phyloP scores from a whole-genome alignment of 192 early-diverging fungal species.

The Dispira simplex region DNA sequence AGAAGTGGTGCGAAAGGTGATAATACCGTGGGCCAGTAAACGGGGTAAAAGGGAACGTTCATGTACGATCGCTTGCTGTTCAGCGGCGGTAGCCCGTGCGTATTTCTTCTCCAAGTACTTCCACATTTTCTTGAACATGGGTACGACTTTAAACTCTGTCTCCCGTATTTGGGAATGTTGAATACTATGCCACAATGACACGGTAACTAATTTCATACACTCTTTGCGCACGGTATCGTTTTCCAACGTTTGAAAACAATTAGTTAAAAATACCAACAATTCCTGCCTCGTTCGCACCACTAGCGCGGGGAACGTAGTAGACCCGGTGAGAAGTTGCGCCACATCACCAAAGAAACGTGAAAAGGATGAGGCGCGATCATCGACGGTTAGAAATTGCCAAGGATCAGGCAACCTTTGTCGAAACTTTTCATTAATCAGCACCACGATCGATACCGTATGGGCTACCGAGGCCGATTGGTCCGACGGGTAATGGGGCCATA shows the following conservation, averaged over 20 bases:
- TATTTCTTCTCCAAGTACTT: conserved; percentile 39
- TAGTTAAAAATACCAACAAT: conserved; percentile 61
- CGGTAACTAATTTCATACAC: conserved; percentile 56
- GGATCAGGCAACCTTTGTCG: conserved; percentile 38
- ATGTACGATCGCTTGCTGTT: conserved; percentile 34
- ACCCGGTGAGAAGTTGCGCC: conserved; percentile 23
- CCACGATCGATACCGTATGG: conserved; percentile 59
- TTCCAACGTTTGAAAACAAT: conserved; percentile 77
- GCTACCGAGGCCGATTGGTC: conserved; percentile 20
- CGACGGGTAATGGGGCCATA: conserved; percentile 58
- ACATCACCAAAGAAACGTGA: conserved; percentile 38
- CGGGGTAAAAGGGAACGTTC: conserved; percentile 48
- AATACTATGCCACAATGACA: conserved; percentile 64
- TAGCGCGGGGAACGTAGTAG: too few species aligned
- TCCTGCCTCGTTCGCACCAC: conserved; percentile 16
- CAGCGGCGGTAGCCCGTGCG: conserved; percentile 20
- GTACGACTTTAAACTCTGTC: conserved; percentile 36
- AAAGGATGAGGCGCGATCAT: conserved; percentile 9
- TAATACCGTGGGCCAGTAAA: conserved; percentile 25
- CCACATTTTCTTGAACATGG: conserved; percentile 51
- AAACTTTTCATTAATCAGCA: conserved; percentile 87
- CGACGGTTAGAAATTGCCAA: conserved; percentile 13
- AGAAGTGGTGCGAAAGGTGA: too few species aligned
- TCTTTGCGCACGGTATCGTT: conserved; percentile 55
- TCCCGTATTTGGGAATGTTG: conserved; percentile 30